Conservation (phyloP, 768 basidiomycete genomes). For the Candolleomyces aberdarensis region DNA sequence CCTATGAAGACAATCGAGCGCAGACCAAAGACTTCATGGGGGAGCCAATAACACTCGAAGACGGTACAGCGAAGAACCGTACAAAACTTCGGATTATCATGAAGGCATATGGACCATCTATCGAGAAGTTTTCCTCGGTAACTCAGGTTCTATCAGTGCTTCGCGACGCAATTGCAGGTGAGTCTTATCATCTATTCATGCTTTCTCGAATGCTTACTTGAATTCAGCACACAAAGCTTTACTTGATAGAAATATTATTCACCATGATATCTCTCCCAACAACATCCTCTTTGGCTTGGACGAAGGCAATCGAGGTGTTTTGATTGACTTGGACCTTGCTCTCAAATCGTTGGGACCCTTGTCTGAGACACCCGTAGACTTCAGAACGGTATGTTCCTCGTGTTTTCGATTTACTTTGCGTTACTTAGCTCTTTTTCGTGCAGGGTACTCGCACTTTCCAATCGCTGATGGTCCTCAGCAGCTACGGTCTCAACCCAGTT, state of each 20-base stretch:
- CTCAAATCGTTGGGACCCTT: not conserved
- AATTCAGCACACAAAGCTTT: not conserved
- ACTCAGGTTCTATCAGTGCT: constrained; percentile 6
- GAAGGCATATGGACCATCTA: constrained; percentile 8
- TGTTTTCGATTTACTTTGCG: not conserved
- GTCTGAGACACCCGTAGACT: not conserved
- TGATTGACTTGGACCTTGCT: constrained; percentile 4
- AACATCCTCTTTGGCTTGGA: not conserved
- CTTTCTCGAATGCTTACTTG: not conserved
- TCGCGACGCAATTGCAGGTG: constrained; percentile 12
- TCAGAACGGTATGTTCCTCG: not conserved
- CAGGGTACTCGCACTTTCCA: constrained; percentile 1
- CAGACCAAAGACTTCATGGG: not conserved
- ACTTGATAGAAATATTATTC: not conserved
- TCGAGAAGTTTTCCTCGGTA: not conserved
- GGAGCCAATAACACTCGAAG: no score
- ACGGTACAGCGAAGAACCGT: not conserved
- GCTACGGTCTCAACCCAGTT: not conserved
- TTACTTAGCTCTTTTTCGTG: not conserved
- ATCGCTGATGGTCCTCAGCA: not conserved
- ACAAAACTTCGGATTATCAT: not conserved
- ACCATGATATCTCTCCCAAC: not conserved
- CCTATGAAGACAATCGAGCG: not conserved
- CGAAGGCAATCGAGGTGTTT: not conserved
- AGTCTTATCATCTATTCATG: not conserved